Evolutionary conservation across 2,329 filamentous ascomycete species (phyloP).

Genomic region (Xylariaceae sp.): DNA sequence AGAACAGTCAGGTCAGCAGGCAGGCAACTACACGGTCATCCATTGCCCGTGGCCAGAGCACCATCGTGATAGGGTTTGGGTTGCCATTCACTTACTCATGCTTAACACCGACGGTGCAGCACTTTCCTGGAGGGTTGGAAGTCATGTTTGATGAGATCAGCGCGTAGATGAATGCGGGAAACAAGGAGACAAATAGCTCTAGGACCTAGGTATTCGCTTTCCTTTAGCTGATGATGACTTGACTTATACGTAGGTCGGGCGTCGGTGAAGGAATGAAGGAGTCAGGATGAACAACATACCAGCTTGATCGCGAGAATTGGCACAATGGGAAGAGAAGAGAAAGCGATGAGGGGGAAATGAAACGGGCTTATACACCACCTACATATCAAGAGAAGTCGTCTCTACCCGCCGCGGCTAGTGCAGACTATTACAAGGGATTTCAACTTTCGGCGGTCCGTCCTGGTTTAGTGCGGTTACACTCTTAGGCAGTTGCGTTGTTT

Average conservation of each 20-base stretch:
- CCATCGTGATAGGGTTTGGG: neutral
- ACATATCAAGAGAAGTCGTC: too few relatives aligned
- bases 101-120: slow-evolving; percentile 48
- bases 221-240: neutral
- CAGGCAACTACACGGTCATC: neutral
- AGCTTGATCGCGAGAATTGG: too few relatives aligned
- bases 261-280: too few relatives aligned
- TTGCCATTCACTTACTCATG: slow-evolving; percentile 42
- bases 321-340: too few relatives aligned
- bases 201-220: neutral
- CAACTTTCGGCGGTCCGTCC: too few relatives aligned
- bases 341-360: too few relatives aligned
- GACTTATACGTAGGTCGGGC: neutral
- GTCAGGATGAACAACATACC: too few relatives aligned
- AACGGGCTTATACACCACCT: too few relatives aligned
- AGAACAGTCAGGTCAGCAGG: slow-evolving; percentile 2
- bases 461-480: too few relatives aligned
- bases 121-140: slow-evolving; percentile 46
- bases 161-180: neutral
- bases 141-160: slow-evolving; percentile 38
- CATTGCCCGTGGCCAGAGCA: neutral
- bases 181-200: neutral
- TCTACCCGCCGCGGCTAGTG: too few relatives aligned
- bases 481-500: too few relatives aligned
- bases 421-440: too few relatives aligned